Evolutionary conservation across 495 filamentous ascomycete species (phyloP), one percentile per base, ranked within the genome.

Genomic region (Penicillium atrosanguineum): DNA sequence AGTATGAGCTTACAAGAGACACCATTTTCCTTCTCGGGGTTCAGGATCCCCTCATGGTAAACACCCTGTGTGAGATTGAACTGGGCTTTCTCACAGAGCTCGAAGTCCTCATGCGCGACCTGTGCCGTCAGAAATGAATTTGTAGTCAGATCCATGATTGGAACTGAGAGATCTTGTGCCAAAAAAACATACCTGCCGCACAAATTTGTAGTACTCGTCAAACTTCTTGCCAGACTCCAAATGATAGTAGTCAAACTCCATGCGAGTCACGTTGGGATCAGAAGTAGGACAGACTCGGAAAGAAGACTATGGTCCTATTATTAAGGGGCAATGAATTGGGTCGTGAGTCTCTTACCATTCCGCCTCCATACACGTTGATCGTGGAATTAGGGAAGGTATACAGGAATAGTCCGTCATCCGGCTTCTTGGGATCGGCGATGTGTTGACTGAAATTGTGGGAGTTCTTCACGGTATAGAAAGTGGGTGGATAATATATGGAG

Each of bases 201-300:
- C 79, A 53, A 85, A 85, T 28, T 77, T 78, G 57, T 71, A 85
- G 56, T 85, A 83, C 15, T 80, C 75, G 51, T 83, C 79, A 46
- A 85, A 85, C 50, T 79, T 76, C 19, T 82, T 76, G 0, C 79
- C 81, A 0, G 68, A 69, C 5, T 74, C 75, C 14, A 70, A 53
- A 48, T 84, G 78, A 56, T 82, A 85, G 52, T 85, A 85, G 57
- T 85, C 82, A 51, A 85, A 85, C 54, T 85, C 82, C 82, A 85
- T 85, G 20, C 80, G 70, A 1, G 76, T 79, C 20, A 81, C 67
- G 3, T 75, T 71, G 4, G 82, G 81, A 34, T 79, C 70, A 1
- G 72, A 65, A 0, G 76, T 79, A 0, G 82, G 82, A 56, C 79
- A 81, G 2, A 82, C 78, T 7, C 82, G 74, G 63, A 85, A 85